Base-by-base conservation (phyloP, 208 protist genomes). In the Acanthamoeba lugdunensis region DNA sequence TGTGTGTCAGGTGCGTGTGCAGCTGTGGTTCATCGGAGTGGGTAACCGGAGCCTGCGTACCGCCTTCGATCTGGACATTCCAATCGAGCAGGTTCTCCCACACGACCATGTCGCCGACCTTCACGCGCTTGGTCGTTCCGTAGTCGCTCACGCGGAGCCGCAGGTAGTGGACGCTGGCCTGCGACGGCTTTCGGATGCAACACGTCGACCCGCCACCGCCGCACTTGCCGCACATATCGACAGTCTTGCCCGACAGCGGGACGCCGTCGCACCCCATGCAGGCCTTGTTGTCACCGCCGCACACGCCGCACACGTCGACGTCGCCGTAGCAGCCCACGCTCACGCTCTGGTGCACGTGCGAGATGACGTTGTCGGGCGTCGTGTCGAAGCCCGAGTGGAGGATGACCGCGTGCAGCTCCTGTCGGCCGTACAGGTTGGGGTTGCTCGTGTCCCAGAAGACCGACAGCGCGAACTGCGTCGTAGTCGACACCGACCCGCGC, bases 81-180 rank as follows among this genome's bases (percentile, higher is more conserved):
- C 79, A 87, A n/a, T 87, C 79, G 79, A 87, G 79, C 21, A 87
- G 0, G 52, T 87, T 87, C 79, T 87, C 79, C 79, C 79, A 87
- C 48, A 87, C 79, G 52, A 87, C 50, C 7, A 87, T 9, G 30
- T 87, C 79, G 52, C 79, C 79, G 21, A 87, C 85, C 85, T 90
- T 73, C 30, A 48, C 50, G 71, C 21, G 71, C 71, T 81, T 81
- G 71, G 33, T 37, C 33, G 33, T 37, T 37, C 33, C 33, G 33
- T 37, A 37, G 33, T 37, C 33, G 33, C 33, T 37, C 33, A 37
- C 33, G 33, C 33, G 33, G 33, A 37, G 33, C 33, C 37, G 37
- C 37, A 87, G 0, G 79, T 87, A 61, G 14, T 54, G 52, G 23
- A 61, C n/a, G 9, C 11, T 61, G 48, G 79, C 79, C 79, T 87